These are phyloP conservation scores for Rosa hybrid DNA, from an alignment of 331 rosid genomes.

Conservation along the genomic window DNA sequence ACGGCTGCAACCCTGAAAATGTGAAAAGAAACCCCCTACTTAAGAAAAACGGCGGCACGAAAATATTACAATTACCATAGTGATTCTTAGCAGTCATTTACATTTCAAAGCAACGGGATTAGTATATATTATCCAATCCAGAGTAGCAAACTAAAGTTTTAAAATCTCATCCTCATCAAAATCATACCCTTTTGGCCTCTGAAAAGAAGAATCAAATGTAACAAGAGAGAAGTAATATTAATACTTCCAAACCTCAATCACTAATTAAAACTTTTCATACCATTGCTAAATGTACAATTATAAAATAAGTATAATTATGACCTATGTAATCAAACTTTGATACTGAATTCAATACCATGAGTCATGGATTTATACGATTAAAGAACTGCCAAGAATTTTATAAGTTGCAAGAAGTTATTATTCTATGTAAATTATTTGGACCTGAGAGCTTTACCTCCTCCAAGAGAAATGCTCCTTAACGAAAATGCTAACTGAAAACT, in stretches of 20 bases:
- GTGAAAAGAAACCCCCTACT: constrained; percentile 6
- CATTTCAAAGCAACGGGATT: not conserved
- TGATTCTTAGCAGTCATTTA: not conserved
- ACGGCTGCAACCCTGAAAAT: constrained; percentile 37
- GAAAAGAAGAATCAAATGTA: not conserved
- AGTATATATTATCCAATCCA: not conserved
- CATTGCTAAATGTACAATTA: not conserved
- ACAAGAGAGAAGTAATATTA: not conserved
- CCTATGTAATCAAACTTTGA: not conserved
- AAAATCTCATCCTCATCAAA: not conserved
- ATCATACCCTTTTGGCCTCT: not conserved
- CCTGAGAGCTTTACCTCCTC: constrained; percentile 12
- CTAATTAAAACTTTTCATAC: too few species aligned
- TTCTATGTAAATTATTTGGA: not conserved
- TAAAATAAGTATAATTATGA: not conserved
- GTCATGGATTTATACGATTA: not conserved
- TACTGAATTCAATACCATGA: not conserved
- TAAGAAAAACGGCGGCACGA: not conserved
- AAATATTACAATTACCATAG: not conserved
- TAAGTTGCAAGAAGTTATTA: too few species aligned
- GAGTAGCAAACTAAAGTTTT: not conserved
- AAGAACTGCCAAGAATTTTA: not conserved
- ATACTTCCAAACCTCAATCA: not conserved
- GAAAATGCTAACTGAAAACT: constrained; percentile 37
- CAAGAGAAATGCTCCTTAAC: constrained; percentile 29